Base-by-base conservation (phyloP, 1,139 yeast genomes). In the Wickerhamomyces sp. region DNA sequence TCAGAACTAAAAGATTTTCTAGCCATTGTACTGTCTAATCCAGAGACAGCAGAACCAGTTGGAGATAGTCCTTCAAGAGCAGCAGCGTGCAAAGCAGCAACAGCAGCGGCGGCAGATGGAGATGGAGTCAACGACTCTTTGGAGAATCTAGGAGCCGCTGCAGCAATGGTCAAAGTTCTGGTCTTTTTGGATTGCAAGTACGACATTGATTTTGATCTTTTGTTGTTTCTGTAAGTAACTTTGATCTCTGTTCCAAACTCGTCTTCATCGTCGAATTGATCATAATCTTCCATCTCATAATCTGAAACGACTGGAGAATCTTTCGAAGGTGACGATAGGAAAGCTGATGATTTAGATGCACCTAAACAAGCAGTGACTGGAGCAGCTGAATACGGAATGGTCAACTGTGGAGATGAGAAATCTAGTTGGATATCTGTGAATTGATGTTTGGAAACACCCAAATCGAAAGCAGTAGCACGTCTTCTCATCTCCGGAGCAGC, bases 131-230 rank as follows among this genome's bases (percentile, higher is more conserved):
- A 62, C 6, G 79, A 72, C 23, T 73, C 64, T 44, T 75, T 71
- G 15, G 86, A 80, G n/a, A 82, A 75, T 50, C 89, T 66, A 39
- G 89, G 91, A 28, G 89, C 86, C 22, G 86, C 87, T 13, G 88
- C 87, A 15, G 89, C 89, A 23, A 86, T 86, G n/a, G 88, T 80
- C 36, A 81, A 61, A 48, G 73, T 72, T 32, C 71, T 62, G 12
- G 36, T 38, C 51, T 71, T 75, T 51, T 77, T 77, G 42, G 64
- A 62, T 32, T 63, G 56, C 25, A 72, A 59, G 44, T 70, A 75
- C 24, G 81, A 73, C 73, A 78, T 67, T 12, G 83, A 77, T 54
- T 78, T 78, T 12, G 84, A 76, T 49, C 85, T 66, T 53, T 78
- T 78, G 35, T 70, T 72, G 45, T 62, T 60, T 41, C 63, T 62